Evolutionary conservation across 2,329 filamentous ascomycete genomes (phyloP), one percentile per base, ranked within the genome.

Genomic region (Annulohypoxylon truncatum): DNA sequence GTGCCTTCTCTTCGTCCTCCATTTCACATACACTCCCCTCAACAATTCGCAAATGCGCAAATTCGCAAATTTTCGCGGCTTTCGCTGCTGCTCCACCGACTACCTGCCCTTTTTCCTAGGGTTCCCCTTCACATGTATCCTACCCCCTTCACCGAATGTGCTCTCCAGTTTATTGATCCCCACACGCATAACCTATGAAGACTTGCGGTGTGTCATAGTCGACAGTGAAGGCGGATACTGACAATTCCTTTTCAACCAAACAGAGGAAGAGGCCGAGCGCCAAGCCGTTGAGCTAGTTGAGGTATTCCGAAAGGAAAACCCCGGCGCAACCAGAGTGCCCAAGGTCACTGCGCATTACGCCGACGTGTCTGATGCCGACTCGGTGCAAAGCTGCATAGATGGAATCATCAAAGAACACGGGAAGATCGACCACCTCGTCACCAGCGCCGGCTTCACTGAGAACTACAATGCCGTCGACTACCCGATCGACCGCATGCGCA

Each of bases 391-490:
- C 29, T 91, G 91, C 72, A 85, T 97, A 71, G 82, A 84, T 35
- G 90, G 93, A 66, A 86, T 95, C 71, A 77, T 95, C 53, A 74
- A 82, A 51, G 81, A 86, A 64, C 94, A 97, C 77, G 90, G 90
- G 79, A 91, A 92, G 79, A 93, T 97, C 73, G 94, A 97, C 81
- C 90, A 93, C 80, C 87, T 98, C 24, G 94, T 98, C 74, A 97
- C 95, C 24, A 96, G 93, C n/a, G 95, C 95, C 52, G 95, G 95
- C 47, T 97, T 98, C 82, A 96, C 93, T 12, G 95, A 97, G 83
- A 97, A 97, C 83, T 96, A 94, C 76, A 91, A 96, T 74, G 95
- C 95, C 48, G 91, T 94, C 74, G 89, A 90, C 72, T 98, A 98
- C 81, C 94, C 94, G 0, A 89, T 94, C 72, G 93, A 97, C 73